Conservation (phyloP, 106 monocot genomes). For the Allium fistulosum region DNA sequence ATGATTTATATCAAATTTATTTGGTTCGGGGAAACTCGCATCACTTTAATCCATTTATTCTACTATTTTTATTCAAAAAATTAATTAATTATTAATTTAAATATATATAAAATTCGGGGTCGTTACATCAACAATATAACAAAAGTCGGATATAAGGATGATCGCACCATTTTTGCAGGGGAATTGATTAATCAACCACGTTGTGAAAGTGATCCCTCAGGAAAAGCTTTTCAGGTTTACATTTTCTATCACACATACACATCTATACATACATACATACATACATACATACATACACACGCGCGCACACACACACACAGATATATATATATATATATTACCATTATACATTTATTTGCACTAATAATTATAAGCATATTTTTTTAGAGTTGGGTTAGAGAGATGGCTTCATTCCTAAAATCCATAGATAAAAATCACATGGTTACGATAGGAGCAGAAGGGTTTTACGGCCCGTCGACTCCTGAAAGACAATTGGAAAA, state of each 20-base stretch:
- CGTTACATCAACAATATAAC: slow-evolving; percentile 36
- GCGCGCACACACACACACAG: too few relatives aligned
- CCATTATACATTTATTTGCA: not conserved
- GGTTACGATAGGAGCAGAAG: slow-evolving; percentile 38
- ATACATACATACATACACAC: too few relatives aligned
- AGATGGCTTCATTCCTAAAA: slow-evolving; percentile 38
- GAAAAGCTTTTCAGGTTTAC: slow-evolving; percentile 17
- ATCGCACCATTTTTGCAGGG: slow-evolving; percentile 44
- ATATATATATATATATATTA: not conserved
- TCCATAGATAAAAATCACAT: slow-evolving; percentile 32
- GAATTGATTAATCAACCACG: slow-evolving; percentile 47
- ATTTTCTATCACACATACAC: too few relatives aligned
- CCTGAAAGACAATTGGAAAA: slow-evolving; percentile 23
- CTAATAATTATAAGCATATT: not conserved
- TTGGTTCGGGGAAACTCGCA: too few relatives aligned
- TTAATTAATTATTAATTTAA: not conserved
- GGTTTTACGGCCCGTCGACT: slow-evolving; percentile 34
- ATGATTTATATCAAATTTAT: too few relatives aligned
- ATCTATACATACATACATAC: too few relatives aligned
- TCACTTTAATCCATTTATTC: too few relatives aligned
- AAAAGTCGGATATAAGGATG: slow-evolving; percentile 24
- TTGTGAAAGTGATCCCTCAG: slow-evolving; percentile 24
- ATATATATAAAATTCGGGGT: slow-evolving; percentile 6
- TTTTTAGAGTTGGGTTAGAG: slow-evolving; percentile 27
- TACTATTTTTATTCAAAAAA: too few relatives aligned